Base-by-base conservation (phyloP, 306 rosid genomes). In the Hippophae tibetana region DNA sequence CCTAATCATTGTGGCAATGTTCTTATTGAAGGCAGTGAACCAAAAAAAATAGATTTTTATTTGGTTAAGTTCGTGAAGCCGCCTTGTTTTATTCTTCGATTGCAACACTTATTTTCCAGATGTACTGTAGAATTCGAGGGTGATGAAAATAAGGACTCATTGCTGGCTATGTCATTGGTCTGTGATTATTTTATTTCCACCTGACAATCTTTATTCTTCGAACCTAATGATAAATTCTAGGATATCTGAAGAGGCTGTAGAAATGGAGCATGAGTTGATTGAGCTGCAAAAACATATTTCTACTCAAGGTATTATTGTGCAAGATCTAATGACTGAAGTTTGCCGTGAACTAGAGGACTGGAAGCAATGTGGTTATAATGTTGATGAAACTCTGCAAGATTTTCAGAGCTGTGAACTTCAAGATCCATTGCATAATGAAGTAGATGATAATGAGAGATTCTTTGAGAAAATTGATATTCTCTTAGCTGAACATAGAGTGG, bases 241-340 rank as follows among this genome's bases (percentile, higher is more conserved):
- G 85, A 86, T 92, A 74, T 85, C 95, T 75, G 99, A 88, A 71
- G 99, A 92, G 81, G 94, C 97, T 26, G 89, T 82, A 68, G 95
- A 92, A 78, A 89, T 87, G 76, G 81, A 92, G 60, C 96, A 88
- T 77, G 95, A 88, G 66, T 74, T 88, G 74, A 77, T 82, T 68
- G 99, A 92, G 82, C 77, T 92, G 70, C 88, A 54, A 74, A 88
- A 92, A 79, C 95, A 88, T 78, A 83, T 82, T 59, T 88, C 94
- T 46, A 73, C 90, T 47, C 99, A 92, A 69, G 83, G 96, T 65
- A 86, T 88, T 74, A 82, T 88, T 63, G 99, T 92, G 61, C 84
- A 88, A 77, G 99, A 92, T 81, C 79, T 92, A 83, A 82, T 92
- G 90, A 86, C 76, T 14, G 97, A 97, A 77, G 95, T 92, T 51